A percentile compares a stretch with the other conserved stretches of the same genome.
These are phyloP conservation scores for Isatis tinctoria DNA, from an alignment of 345 rosid species.

Conservation along the genomic window DNA sequence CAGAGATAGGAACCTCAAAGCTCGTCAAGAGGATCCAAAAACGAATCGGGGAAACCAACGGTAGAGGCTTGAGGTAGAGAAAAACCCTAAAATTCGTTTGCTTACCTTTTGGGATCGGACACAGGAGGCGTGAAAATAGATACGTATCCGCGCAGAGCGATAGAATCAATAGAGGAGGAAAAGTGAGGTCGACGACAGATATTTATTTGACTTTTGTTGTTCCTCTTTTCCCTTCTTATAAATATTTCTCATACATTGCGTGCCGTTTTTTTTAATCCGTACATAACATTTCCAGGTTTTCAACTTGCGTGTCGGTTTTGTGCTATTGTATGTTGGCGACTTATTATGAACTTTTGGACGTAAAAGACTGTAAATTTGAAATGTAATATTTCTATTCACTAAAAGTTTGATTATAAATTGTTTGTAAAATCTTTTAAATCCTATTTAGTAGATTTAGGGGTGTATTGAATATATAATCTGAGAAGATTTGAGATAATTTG, in stretches of 20 bases:
- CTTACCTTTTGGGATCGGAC: conserved; percentile 22
- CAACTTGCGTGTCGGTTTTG: conserved; percentile 29
- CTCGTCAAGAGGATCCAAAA: not conserved
- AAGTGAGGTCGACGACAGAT: conserved; percentile 25
- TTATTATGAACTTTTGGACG: not conserved
- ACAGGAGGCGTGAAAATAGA: conserved; percentile 4
- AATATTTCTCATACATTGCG: conserved; percentile 11
- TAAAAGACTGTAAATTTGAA: too few relatives aligned
- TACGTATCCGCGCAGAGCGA: conserved; percentile 24
- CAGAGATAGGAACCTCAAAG: not conserved
- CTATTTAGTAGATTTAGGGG: too few relatives aligned
- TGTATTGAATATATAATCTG: too few relatives aligned
- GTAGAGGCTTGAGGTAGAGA: not conserved
- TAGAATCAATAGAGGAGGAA: conserved; percentile 29
- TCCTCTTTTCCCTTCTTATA: not conserved
- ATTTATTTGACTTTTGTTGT: conserved; percentile 19
- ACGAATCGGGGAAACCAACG: conserved; percentile 7
- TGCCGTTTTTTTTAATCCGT: conserved; percentile 18
- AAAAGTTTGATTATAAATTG: too few relatives aligned
- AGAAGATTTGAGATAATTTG: too few relatives aligned
- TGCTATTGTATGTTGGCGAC: conserved; percentile 24
- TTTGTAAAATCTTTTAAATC: too few relatives aligned
- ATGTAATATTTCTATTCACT: too few relatives aligned
- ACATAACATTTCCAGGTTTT: not conserved
- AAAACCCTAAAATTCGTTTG: conserved; percentile 11